Conservation (phyloP, 2,329 filamentous ascomycete genomes). For the Calonectria pteridis region DNA sequence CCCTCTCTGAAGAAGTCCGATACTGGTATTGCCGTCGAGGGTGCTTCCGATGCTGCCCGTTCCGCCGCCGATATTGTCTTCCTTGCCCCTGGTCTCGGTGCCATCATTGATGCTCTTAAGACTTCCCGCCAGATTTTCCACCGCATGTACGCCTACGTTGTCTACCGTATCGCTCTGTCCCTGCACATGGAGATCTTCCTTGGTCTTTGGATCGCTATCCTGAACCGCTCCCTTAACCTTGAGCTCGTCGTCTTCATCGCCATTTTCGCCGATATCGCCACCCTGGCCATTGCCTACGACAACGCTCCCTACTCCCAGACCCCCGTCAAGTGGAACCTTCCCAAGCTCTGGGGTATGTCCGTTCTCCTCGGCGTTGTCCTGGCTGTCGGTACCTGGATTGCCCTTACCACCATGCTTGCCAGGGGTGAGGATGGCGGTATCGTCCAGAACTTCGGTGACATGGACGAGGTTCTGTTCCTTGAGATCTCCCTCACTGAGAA, state of each 20-base stretch:
- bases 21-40: constrained; percentile 94
- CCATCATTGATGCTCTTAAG: constrained; percentile 93
- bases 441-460: constrained; percentile 87
- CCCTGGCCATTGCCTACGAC: constrained; percentile 92
- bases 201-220: constrained; percentile 90
- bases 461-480: constrained; percentile 88
- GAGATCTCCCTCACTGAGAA: constrained; percentile 93
- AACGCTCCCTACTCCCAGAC: constrained; percentile 88
- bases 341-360: constrained; percentile 94
- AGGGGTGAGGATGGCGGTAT: constrained; percentile 80
- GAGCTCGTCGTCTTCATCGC: constrained; percentile 92
- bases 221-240: constrained; percentile 87
- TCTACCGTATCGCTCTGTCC: constrained; percentile 93
- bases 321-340: constrained; percentile 95
- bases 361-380: constrained; percentile 85
- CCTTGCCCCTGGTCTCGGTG: constrained; percentile 89
- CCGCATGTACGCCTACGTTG: constrained; percentile 96
- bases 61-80: constrained; percentile 95
- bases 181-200: constrained; percentile 93
- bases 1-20: constrained; percentile 96
- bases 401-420: constrained; percentile 86
- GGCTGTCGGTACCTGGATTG: constrained; percentile 88
- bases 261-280: constrained; percentile 94
- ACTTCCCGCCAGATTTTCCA: constrained; percentile 96
- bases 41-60: constrained; percentile 89